Base-by-base conservation (phyloP, 2,329 filamentous ascomycete species). In the Esteya vermicola region DNA sequence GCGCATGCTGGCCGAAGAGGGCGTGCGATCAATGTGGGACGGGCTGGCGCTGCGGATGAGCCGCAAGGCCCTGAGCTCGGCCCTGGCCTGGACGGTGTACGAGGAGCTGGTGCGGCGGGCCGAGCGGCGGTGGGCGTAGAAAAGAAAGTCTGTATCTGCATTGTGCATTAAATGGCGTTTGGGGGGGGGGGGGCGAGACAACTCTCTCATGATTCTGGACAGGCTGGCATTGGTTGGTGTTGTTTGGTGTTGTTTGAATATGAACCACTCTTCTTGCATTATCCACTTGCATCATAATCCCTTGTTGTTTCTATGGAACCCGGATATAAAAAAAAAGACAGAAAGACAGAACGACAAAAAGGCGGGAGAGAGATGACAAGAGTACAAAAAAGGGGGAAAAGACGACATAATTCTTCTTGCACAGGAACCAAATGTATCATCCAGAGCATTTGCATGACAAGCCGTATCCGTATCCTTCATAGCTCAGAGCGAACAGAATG, bases 81-180 rank as follows among this genome's bases (percentile, higher is more conserved):
- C 91, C n/a, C 67, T 96, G 49, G 89, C 89, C 8, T 98, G 91
- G 91, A 96, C 89, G 9, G 69, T 95, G 31, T 98, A 98, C 54
- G 91, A 98, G 62, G 89, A 95, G 58, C 60, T 95, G 51, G 81
- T 96, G 46, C 67, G 88, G 44, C 70, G 82, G 50, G 81, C 81
- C 18, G 63, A 68, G 48, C 50, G 49, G 21, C 56, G 56, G 6
- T 57, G 55, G 54, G 35, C 43, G 18, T 37, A 20, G n/a, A n/a
- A n/a, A n/a, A n/a, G n/a, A 22, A 6, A 6, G 31, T 5, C 18
- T 33, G 18, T 20, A 21, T n/a, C n/a, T n/a, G n/a, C 31, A 7
- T 7, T n/a, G 14, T 31, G 28, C 28, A 31, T 31, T 6, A 16
- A 31, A 8, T 7, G 28, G 28, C 28, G 28, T 31, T 31, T n/a